Conservation (phyloP, 1,139 yeast genomes). For the Hyphopichia fennica region DNA sequence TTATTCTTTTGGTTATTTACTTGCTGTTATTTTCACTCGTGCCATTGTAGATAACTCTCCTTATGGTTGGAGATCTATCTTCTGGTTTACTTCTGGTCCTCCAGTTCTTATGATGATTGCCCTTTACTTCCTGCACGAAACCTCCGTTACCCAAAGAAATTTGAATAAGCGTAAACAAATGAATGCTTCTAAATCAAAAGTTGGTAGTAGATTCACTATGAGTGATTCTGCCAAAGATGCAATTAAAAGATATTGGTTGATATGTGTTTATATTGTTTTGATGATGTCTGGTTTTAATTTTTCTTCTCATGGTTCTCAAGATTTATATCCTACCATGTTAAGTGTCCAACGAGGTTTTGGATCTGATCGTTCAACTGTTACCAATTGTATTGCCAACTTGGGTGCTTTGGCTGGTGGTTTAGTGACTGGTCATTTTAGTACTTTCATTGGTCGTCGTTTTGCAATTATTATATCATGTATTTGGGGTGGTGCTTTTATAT, state of each 20-base stretch:
- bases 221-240: slow-evolving; percentile 6
- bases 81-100: slow-evolving; percentile 76
- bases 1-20: slow-evolving; percentile 43
- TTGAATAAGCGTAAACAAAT: slow-evolving; percentile 3
- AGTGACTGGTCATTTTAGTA: slow-evolving; percentile 59
- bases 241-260: slow-evolving; percentile 24
- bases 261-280: slow-evolving; percentile 20
- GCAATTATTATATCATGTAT: slow-evolving; percentile 48
- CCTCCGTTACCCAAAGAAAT: slow-evolving; percentile 19
- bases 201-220: not conserved
- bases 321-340: slow-evolving; percentile 66
- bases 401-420: slow-evolving; percentile 73
- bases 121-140: slow-evolving; percentile 39
- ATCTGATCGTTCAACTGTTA: slow-evolving; percentile 56
- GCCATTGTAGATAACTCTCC: slow-evolving; percentile 66
- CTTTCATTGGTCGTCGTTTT: slow-evolving; percentile 60
- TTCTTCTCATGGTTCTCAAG: slow-evolving; percentile 75
- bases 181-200: slow-evolving; percentile 7
- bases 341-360: slow-evolving; percentile 53
- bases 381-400: slow-evolving; percentile 66
- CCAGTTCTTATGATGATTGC: slow-evolving; percentile 37
- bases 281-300: slow-evolving; percentile 41
- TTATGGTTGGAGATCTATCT: slow-evolving; percentile 72
- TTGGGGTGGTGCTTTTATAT: slow-evolving; percentile 56
- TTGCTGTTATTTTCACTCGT: slow-evolving; percentile 43